These are phyloP conservation scores for Macrotyloma uniflorum DNA, from an alignment of 306 rosid species.

Conservation along the genomic window DNA sequence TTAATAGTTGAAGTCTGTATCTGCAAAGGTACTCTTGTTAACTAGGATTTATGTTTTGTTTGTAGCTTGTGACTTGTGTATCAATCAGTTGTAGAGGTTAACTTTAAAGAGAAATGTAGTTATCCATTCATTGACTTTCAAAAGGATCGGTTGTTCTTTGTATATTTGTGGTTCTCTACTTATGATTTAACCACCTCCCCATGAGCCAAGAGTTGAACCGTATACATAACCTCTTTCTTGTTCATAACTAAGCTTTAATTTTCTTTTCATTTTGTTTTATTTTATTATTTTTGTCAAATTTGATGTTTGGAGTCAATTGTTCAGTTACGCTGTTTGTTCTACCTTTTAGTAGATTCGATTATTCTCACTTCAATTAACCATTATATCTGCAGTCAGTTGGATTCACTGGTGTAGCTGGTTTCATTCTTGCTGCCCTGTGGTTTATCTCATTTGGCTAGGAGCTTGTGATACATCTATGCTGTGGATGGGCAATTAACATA, in stretches of 20 bases:
- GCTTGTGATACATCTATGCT: slow-evolving; percentile 69
- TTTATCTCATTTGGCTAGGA: slow-evolving; percentile 81
- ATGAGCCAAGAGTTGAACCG: slow-evolving; percentile 3
- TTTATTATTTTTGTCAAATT: not conserved
- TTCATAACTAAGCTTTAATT: not conserved
- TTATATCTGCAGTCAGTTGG: slow-evolving; percentile 82
- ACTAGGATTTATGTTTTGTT: not conserved
- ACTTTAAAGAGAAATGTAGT: not conserved
- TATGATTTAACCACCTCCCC: not conserved
- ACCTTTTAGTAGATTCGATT: not conserved
- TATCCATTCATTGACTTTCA: slow-evolving; percentile 19
- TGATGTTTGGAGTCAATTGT: not conserved
- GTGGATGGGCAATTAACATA: slow-evolving; percentile 87
- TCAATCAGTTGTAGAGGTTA: not conserved
- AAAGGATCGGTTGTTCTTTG: not conserved
- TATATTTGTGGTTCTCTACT: not conserved
- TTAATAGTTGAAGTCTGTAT: not conserved
- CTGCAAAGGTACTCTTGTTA: slow-evolving; percentile 6
- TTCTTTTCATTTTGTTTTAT: too few species aligned
- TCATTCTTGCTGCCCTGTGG: slow-evolving; percentile 83
- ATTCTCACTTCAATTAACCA: not conserved
- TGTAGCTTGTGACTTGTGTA: not conserved
- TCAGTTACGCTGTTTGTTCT: not conserved
- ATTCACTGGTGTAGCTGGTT: slow-evolving; percentile 87
- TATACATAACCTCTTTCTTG: not conserved